Base-by-base conservation (phyloP, 2,329 filamentous ascomycete genomes). In the Cladophialophora chaetospira region DNA sequence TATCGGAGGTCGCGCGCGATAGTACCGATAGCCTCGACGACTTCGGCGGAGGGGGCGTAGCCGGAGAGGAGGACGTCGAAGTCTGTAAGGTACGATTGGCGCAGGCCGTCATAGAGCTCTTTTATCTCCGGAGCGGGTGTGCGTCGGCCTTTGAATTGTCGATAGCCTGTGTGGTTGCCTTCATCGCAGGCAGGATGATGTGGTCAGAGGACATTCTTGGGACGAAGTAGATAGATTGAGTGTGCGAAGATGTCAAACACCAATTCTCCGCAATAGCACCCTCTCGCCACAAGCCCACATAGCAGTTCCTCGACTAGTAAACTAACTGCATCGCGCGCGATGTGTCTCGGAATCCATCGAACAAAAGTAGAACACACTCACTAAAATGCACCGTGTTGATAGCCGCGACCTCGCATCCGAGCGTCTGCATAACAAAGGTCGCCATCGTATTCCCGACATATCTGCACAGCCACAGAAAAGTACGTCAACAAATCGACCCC, bases 401-500 rank as follows among this genome's bases (percentile, higher is more conserved):
- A 2, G 91, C 90, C 6, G 91, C 88, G 5, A 97, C 93, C 68
- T 99, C 93, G 70, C 91, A 97, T 45, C 94, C 94, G 48, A 99
- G 77, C 0, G 89, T 88, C 73, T 99, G 93, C 81, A 99, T 88
- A 64, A 92, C 90, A 70, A 96, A 95, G 1, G 91, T 91, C 38
- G 92, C 92, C 80, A 99, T 96, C 68, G 93, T 96, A 73, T 99
- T 99, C 49, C 94, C 94, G 65, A 99, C 94, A 81, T 97, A 93
- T 71, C 94, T 96, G 72, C 62, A 15, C 36, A 28, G 4, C 5
- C 17, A 9, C 23, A 33, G 17, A 43, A 26, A 13, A 44, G 19
- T 10, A 43, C 15, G 21, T 43, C 8, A 43, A 43, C 40, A 43
- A 15, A 17, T 9, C 5, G 21, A 13, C 11, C 10, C 3, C 8